Percentiles rank a stretch among this genome's conserved stretches.
phyloP scores from a whole-genome alignment of 2,329 filamentous ascomycete species.

The Xylaria sp. region DNA sequence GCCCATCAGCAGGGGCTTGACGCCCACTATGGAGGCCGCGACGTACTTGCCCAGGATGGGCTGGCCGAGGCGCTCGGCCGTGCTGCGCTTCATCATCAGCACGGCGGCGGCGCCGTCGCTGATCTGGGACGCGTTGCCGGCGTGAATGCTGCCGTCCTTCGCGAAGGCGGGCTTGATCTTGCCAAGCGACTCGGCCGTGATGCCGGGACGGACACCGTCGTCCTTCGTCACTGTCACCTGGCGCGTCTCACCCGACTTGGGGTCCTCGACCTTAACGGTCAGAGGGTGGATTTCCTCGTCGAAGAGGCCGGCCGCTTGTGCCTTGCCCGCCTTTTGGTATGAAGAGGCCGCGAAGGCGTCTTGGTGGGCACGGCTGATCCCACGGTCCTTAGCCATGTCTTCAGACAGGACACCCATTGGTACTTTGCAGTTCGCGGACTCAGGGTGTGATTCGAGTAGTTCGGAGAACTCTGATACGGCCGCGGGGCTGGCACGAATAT shows the following conservation, averaged over 20 bases:
- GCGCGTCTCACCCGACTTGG: slow-evolving; percentile 85
- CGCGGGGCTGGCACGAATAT: slow-evolving; percentile 59
- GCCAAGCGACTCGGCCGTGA: slow-evolving; percentile 84
- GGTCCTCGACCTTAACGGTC: slow-evolving; percentile 85
- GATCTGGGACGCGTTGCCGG: slow-evolving; percentile 94
- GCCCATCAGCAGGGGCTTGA: slow-evolving; percentile 93
- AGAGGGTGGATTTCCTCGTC: slow-evolving; percentile 88
- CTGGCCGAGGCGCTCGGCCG: slow-evolving; percentile 86
- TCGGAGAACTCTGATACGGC: slow-evolving; percentile 95
- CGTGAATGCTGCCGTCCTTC: slow-evolving; percentile 92
- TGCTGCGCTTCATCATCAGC: slow-evolving; percentile 92
- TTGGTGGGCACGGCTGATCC: slow-evolving; percentile 73
- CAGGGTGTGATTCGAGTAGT: slow-evolving; percentile 77
- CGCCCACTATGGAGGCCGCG: slow-evolving; percentile 81
- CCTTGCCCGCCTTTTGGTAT: slow-evolving; percentile 86
- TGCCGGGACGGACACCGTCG: slow-evolving; percentile 83
- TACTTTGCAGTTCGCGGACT: slow-evolving; percentile 95
- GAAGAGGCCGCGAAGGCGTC: slow-evolving; percentile 94
- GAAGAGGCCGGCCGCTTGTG: slow-evolving; percentile 89
- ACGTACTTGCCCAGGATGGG: slow-evolving; percentile 92
- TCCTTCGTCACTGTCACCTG: slow-evolving; percentile 83
- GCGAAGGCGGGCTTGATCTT: slow-evolving; percentile 93
- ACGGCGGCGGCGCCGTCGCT: slow-evolving; percentile 95
- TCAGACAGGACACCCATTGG: slow-evolving; percentile 95
- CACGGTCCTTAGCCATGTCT: slow-evolving; percentile 87